Evolutionary conservation across 1,284 basidiomycete genomes (phyloP), one percentile per base, ranked within the genome.

Genomic region (Trichosporon sp.): DNA sequence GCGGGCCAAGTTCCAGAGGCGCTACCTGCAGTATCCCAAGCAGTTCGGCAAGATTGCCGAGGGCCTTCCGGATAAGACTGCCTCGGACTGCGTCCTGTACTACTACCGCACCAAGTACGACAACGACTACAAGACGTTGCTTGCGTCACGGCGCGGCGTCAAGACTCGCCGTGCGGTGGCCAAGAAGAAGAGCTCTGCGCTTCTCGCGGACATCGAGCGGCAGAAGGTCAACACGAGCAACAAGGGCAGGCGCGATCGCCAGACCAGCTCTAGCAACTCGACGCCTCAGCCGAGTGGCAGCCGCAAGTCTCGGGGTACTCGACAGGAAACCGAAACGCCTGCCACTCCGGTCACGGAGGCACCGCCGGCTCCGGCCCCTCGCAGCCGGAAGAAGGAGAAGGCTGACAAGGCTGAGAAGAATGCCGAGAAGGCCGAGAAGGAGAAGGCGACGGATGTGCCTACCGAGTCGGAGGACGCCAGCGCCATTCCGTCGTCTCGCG

Each of bases 41-140:
- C 95, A 97, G 77, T 98, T 98, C 75, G 78, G 79, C 19, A 81
- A 79, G 69, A 95, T 98, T 65, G 88, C 95, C 1, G 86, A 88
- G 34, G 86, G 83, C 61, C 81, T 98, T 19, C 87, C 89, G 1
- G 85, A 93, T 83, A 98, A 97, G 84, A 89, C 91, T 3, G 83
- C 90, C 0, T 82, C 87, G 0, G 91, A 97, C 84, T 97, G 95
- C 76, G 91, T 98, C 46, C 85, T 89, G 58, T 96, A 88, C 80
- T 98, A 98, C 80, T 98, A 98, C 80, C 83, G 95, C 65, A 92
- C 94, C 81, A 98, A 98, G 84, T 92, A 95, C 81, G 85, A 84
- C 71, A 88, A 93, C 74, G 89, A 95, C 79, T 95, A 94, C 81
- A 87, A 91, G 59, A 70, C 77, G 16, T 74, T 80, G 59, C 71